A percentile compares a stretch with the other conserved stretches of the same genome.
These are phyloP conservation scores for Isabelozyma heimii DNA, from an alignment of 805 yeast genomes.

Conservation along the genomic window DNA sequence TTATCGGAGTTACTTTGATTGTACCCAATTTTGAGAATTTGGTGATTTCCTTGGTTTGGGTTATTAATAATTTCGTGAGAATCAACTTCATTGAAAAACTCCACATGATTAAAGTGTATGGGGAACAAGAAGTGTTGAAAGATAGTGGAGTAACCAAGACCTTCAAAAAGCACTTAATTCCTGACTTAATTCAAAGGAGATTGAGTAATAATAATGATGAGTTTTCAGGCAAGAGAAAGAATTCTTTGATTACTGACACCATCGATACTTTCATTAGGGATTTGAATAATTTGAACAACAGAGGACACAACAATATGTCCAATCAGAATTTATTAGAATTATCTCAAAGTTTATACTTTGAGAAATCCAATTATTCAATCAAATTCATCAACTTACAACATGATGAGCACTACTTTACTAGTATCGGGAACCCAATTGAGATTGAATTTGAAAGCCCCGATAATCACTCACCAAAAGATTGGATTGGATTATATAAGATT, in stretches of 20 bases:
- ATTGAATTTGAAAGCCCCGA: constrained; percentile 57
- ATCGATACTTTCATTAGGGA: constrained; percentile 47
- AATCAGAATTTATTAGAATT: constrained; percentile 36
- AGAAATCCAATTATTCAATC: constrained; percentile 32
- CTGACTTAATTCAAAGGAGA: constrained; percentile 34
- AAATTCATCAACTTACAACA: constrained; percentile 18
- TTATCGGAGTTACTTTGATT: constrained; percentile 72
- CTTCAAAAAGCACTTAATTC: constrained; percentile 40
- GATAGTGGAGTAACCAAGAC: constrained; percentile 50
- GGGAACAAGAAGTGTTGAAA: constrained; percentile 55
- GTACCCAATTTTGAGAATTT: constrained; percentile 50
- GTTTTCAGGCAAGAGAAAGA: constrained; percentile 15
- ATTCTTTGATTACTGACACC: constrained; percentile 39
- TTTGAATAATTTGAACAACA: constrained; percentile 27
- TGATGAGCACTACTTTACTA: constrained; percentile 10
- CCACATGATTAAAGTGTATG: constrained; percentile 75
- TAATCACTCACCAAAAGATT: constrained; percentile 50
- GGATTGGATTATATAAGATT: constrained; percentile 76
- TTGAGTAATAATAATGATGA: constrained; percentile 11
- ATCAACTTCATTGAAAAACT: constrained; percentile 73
- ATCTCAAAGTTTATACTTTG: constrained; percentile 38
- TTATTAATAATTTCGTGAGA: constrained; percentile 60
- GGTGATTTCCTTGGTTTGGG: constrained; percentile 56
- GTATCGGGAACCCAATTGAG: constrained; percentile 52
- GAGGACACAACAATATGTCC: constrained; percentile 10